phyloP scores from a whole-genome alignment of 2,329 filamentous ascomycete species.

The Incumbomyces lentus region DNA sequence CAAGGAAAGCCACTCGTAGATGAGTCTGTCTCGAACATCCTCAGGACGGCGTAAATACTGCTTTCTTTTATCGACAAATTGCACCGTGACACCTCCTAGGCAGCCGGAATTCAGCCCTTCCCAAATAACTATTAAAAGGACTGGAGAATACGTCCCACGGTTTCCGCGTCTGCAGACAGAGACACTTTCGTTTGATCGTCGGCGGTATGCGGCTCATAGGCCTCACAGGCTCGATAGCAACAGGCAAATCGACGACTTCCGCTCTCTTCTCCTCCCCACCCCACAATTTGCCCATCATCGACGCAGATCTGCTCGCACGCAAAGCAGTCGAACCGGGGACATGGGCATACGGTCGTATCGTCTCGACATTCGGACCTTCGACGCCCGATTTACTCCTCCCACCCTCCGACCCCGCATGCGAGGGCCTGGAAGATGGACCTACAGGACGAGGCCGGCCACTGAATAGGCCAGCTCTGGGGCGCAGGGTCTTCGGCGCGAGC shows the following conservation, averaged over 20 bases:
- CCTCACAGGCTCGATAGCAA: constrained; percentile 92
- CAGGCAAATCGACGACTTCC: constrained; percentile 94
- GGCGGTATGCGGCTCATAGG: constrained; percentile 80
- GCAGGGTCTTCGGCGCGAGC: constrained; percentile 72
- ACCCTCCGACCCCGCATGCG: constrained; percentile 30
- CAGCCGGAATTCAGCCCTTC: too few relatives aligned
- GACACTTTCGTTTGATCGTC: too few relatives aligned
- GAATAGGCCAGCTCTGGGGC: constrained; percentile 75
- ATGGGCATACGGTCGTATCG: constrained; percentile 68
- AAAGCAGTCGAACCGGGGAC: constrained; percentile 92
- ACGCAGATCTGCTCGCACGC: constrained; percentile 85
- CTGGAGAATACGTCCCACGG: too few relatives aligned
- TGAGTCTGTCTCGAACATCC: too few relatives aligned
- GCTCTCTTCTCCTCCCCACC: constrained; percentile 67
- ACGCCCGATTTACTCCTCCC: constrained; percentile 78
- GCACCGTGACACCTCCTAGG: too few relatives aligned
- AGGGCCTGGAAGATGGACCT: constrained; percentile 21
- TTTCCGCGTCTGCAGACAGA: too few relatives aligned
- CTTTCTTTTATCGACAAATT: too few relatives aligned
- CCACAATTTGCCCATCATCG: constrained; percentile 80
- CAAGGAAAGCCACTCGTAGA: too few relatives aligned
- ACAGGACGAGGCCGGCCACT: constrained; percentile 56
- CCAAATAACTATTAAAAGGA: too few relatives aligned
- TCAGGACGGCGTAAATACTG: too few relatives aligned
- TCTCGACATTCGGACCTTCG: constrained; percentile 66